Base-by-base conservation (phyloP, 345 rosid genomes). In the Litchi chinensis region DNA sequence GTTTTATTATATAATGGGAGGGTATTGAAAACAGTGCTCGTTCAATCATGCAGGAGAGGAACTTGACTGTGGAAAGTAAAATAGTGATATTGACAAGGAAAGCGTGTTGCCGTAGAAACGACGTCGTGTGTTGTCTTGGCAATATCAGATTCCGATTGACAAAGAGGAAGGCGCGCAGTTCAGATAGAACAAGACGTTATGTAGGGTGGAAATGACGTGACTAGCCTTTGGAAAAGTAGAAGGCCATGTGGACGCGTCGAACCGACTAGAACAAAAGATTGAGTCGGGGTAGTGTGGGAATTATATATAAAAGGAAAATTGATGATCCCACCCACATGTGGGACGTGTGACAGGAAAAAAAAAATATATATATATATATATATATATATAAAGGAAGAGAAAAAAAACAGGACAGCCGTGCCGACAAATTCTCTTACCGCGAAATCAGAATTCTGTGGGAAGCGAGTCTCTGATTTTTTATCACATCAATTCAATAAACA, bases 381-480 rank as follows among this genome's bases (percentile, higher is more conserved):
- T 3, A 32, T 32, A 2, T 32, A 32, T 32, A 32, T 28, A 32
- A 32, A 8, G 6, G 3, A 13, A 32, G 11, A n/a, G 11, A 52
- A 11, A 11, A 52, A 8, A 21, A 50, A 19, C 48, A 39, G 37
- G 4, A 2, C 37, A 32, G 37, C 37, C 2, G 2, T 32, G 41
- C 73, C 73, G 68, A 69, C 80, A 69, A 46, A 70, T 59, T 77
- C 5, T 54, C 67, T 56, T 41, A 56, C 22, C 57, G 54, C 41
- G 1, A 52, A 6, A 1, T 21, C 72, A 10, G 7, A 19, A 15
- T 2, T 52, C 59, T 15, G 62, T 15, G 43, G 0, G 63, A 7
- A 10, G 37, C 2, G 37, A 32, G 37, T 32, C 3, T 32, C 37
- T 32, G 37, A 32, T 2, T 32, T 32, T 32, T 3, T 1, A 3